Evolutionary conservation across 2,329 filamentous ascomycete species (phyloP), one percentile per base, ranked within the genome.

Genomic region (Biscogniauxia marginata): DNA sequence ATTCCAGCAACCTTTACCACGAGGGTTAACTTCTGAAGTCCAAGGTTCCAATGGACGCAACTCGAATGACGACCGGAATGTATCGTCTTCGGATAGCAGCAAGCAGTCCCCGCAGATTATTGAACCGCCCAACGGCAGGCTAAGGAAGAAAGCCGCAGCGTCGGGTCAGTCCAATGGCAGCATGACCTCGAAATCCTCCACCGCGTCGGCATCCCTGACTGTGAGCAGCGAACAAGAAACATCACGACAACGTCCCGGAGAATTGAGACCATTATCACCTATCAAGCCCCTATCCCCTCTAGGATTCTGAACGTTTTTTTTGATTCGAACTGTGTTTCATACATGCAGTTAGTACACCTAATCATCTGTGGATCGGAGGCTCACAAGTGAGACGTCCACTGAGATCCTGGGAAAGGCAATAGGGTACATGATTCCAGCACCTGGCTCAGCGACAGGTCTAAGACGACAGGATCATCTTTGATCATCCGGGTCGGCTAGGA

Each of bases 81-180:
- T 84, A 11, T 87, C 86, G 3, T 88, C 87, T 4, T 87, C 87
- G 8, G 86, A 85, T 60, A 88, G 85, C 67, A 86, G 81, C 71
- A 83, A 84, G 63, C 77, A 77, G 54, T 79, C 75, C 52, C 75
- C 64, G 25, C 53, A 62, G 18, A 54, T 53, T 7, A 43, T 54
- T 43, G 69, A 71, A 18, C 63, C 66, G 43, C 67, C 69, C 44
- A 70, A 71, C 55, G 67, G 67, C 3, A 74, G 72, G 52, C 60
- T 73, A 49, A 81, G 77, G 64, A 80, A 79, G 69, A 79, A 80
- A 65, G 67, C 73, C 53, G 65, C 71, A 50, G 71, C 70, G 55
- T 66, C 70, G 57, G 79, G 71, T 20, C 71, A 72, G 8, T 75
- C 75, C 24, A 79, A 75, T 46, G 76, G 74, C 50, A 80, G 75